Percentiles rank a stretch among this genome's conserved stretches.
phyloP scores from a whole-genome alignment of 2,329 filamentous ascomycete species.

The Hymenoscyphus occultus region DNA sequence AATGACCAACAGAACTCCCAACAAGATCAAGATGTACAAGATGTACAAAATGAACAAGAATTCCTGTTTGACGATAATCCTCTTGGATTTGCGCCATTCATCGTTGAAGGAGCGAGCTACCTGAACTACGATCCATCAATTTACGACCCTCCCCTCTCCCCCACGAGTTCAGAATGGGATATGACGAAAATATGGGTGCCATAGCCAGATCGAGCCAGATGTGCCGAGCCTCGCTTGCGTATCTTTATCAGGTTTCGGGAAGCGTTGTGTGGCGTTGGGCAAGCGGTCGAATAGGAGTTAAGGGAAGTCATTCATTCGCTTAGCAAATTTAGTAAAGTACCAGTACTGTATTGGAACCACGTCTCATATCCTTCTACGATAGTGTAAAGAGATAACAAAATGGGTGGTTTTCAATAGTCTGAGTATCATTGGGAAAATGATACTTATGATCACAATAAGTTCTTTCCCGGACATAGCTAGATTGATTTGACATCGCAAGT shows the following conservation, averaged over 20 bases:
- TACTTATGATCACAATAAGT: too few relatives aligned
- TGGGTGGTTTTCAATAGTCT: too few relatives aligned
- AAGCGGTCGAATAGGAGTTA: too few relatives aligned
- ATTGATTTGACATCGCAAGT: too few relatives aligned
- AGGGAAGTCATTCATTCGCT: too few relatives aligned
- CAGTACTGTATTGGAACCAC: too few relatives aligned
- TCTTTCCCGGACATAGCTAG: too few relatives aligned
- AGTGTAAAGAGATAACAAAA: too few relatives aligned
- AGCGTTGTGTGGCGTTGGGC: neutral
- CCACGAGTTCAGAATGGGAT: slow-evolving; percentile 17
- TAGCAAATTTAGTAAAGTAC: too few relatives aligned
- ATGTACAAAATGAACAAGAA: slow-evolving; percentile 12
- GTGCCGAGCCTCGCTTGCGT: neutral
- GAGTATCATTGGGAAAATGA: too few relatives aligned
- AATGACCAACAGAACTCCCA: slow-evolving; percentile 13
- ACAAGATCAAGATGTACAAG: slow-evolving; percentile 10
- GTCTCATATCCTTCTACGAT: too few relatives aligned
- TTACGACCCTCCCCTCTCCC: slow-evolving; percentile 14
- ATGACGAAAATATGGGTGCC: slow-evolving; percentile 17
- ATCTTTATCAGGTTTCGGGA: neutral
- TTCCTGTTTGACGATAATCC: slow-evolving; percentile 10
- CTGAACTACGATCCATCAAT: slow-evolving; percentile 16
- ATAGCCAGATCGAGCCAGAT: neutral
- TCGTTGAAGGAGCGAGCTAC: slow-evolving; percentile 13
- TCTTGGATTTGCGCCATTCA: slow-evolving; percentile 22